Percentiles rank a stretch among this genome's conserved stretches.
Evolutionary conservation across 805 yeast species (phyloP).

Genomic region (Nakazawaea pomicola): DNA sequence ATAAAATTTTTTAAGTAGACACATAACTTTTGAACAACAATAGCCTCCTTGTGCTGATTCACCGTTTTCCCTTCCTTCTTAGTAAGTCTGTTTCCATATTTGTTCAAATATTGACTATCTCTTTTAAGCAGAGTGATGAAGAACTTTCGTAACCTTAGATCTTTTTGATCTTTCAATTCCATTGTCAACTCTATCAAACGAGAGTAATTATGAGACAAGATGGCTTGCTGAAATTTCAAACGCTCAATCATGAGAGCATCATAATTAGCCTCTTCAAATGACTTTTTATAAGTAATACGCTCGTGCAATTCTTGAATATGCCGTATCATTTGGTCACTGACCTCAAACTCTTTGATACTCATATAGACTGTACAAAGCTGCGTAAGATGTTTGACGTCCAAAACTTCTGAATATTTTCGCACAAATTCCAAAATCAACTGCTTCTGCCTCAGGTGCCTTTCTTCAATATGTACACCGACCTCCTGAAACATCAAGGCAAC

Average conservation of each 20-base stretch:
- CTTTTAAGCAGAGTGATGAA: conserved; percentile 3
- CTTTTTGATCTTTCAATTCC: not conserved
- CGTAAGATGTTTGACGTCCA: not conserved
- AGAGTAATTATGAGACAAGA: conserved; percentile 6
- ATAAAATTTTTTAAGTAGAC: conserved; percentile 4
- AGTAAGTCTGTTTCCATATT: not conserved
- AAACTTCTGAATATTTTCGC: not conserved
- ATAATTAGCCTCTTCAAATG: conserved; percentile 6
- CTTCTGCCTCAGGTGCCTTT: too few relatives aligned
- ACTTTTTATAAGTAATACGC: not conserved
- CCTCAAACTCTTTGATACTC: not conserved
- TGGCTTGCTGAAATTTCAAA: conserved; percentile 7
- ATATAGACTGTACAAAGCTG: conserved; percentile 4
- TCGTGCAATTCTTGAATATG: too few relatives aligned
- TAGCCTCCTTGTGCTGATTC: not conserved
- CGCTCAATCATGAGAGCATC: conserved; percentile 3
- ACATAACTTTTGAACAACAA: conserved; percentile 11
- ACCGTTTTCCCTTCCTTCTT: not conserved
- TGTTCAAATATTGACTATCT: conserved; percentile 6
- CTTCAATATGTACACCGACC: too few relatives aligned
- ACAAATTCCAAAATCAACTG: conserved; percentile 1
- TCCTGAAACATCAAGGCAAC: too few relatives aligned
- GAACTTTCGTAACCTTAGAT: conserved; percentile 1
- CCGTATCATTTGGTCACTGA: conserved; percentile 2
- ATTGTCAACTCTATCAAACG: conserved; percentile 3